Percentiles rank a stretch among this genome's conserved stretches.
Evolutionary conservation across 306 rosid species (phyloP).

Genomic region (Gynostemma pentaphyllum): DNA sequence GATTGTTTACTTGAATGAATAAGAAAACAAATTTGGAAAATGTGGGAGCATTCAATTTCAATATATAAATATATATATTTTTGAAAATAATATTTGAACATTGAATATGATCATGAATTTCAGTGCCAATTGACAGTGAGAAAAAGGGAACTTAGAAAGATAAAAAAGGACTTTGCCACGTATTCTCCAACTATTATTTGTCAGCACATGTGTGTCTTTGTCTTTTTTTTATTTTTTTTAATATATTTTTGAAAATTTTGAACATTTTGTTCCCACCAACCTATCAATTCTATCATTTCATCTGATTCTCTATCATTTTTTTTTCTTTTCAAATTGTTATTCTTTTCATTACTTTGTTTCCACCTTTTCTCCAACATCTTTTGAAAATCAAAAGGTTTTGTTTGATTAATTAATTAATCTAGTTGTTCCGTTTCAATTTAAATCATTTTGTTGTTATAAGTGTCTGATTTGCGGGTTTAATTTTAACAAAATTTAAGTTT

Average conservation of each 20-base stretch:
- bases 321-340: neutral
- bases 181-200: neutral
- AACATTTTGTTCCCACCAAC: neutral
- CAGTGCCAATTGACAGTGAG: neutral
- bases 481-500: too few relatives aligned
- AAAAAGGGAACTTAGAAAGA: neutral
- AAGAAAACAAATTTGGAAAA: too few relatives aligned
- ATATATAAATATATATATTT: too few relatives aligned
- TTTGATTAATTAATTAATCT: too few relatives aligned
- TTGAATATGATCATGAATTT: neutral
- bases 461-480: too few relatives aligned
- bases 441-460: too few relatives aligned
- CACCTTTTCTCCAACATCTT: neutral
- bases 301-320: too few relatives aligned
- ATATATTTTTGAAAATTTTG: neutral
- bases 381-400: too few relatives aligned
- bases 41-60: too few relatives aligned
- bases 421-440: too few relatives aligned
- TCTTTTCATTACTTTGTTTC: neutral
- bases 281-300: neutral
- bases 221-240: neutral
- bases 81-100: neutral
- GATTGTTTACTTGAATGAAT: too few relatives aligned
- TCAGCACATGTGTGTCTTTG: neutral
- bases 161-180: neutral